These are phyloP conservation scores for Salinomyces thailandicus DNA, from an alignment of 2,329 filamentous ascomycete genomes.

Conservation along the genomic window DNA sequence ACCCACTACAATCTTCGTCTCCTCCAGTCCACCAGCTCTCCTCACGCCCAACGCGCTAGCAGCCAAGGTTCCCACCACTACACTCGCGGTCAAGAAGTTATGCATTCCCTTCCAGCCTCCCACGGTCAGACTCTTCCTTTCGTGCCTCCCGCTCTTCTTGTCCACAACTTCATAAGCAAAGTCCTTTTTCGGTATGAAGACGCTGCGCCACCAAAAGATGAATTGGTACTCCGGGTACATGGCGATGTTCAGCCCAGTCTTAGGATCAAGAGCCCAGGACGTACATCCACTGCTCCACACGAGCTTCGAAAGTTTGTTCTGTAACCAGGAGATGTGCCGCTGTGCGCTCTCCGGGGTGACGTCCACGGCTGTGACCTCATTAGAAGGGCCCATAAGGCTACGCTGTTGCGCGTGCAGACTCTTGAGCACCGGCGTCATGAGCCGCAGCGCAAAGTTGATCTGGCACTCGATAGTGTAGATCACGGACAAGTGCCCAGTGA, in stretches of 20 bases:
- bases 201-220: slow-evolving; percentile 38
- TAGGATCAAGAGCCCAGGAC: slow-evolving; percentile 42
- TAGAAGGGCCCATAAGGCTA: neutral
- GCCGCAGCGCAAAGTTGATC: slow-evolving; percentile 38
- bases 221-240: slow-evolving; percentile 46
- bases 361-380: slow-evolving; percentile 22
- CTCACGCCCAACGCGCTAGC: slow-evolving; percentile 9
- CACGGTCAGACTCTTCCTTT: slow-evolving; percentile 10
- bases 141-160: slow-evolving; percentile 5
- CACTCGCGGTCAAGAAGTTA: slow-evolving; percentile 3
- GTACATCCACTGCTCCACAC: slow-evolving; percentile 43
- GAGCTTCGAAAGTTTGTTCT: slow-evolving; percentile 32
- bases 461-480: slow-evolving; percentile 44
- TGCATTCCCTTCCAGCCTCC: slow-evolving; percentile 15
- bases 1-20: neutral
- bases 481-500: slow-evolving; percentile 41
- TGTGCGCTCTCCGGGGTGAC: slow-evolving; percentile 30
- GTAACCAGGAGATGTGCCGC: slow-evolving; percentile 30
- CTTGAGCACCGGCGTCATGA: slow-evolving; percentile 34
- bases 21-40: slow-evolving; percentile 5
- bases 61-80: slow-evolving; percentile 4
- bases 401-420: slow-evolving; percentile 18
- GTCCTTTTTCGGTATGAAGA: slow-evolving; percentile 29
- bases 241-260: slow-evolving; percentile 39
- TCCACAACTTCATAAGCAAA: slow-evolving; percentile 15